Percentiles rank a stretch among this genome's conserved stretches.
These are phyloP conservation scores for Strobilomyces dryophilus DNA, from an alignment of 768 basidiomycete genomes.

Conservation along the genomic window DNA sequence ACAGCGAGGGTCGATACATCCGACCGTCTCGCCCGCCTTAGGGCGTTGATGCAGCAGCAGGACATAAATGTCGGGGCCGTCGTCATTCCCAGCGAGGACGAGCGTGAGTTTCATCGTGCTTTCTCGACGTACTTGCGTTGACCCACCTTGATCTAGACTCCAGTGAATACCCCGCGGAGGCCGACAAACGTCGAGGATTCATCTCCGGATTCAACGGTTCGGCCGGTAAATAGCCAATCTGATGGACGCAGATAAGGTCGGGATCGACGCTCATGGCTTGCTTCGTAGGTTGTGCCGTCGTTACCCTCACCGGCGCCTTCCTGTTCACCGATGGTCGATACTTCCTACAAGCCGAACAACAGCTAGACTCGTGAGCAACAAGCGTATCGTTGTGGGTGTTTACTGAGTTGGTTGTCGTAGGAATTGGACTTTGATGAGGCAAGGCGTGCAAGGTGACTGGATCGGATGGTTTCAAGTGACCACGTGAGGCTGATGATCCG, in stretches of 20 bases:
- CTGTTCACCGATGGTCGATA: conserved; percentile 97
- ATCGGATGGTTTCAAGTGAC: conserved; percentile 3
- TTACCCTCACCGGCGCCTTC: conserved; percentile 66
- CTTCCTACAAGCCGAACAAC: conserved; percentile 87
- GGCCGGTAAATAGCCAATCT: conserved; percentile 53
- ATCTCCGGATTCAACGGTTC: conserved; percentile 95
- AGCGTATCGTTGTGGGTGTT: not conserved
- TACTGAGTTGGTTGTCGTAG: conserved; percentile 31
- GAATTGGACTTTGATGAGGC: conserved; percentile 93
- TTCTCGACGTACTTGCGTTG: not conserved
- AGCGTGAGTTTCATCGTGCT: conserved; percentile 52
- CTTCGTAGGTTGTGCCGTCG: conserved; percentile 63
- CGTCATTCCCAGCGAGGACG: conserved; percentile 89
- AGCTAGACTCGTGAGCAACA: conserved; percentile 68
- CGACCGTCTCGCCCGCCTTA: conserved; percentile 55
- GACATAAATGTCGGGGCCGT: conserved; percentile 61
- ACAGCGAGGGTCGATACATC: conserved; percentile 56
- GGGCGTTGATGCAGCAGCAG: conserved; percentile 63
- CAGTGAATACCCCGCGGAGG: conserved; percentile 84
- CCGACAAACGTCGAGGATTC: conserved; percentile 80
- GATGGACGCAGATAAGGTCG: not conserved
- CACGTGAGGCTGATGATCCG: conserved; percentile 8
- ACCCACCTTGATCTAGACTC: conserved; percentile 49
- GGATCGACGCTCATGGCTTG: conserved; percentile 3
- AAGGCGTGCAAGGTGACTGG: conserved; percentile 69